Evolutionary conservation across 306 rosid species (phyloP), one percentile per base, ranked within the genome.

Genomic region (Sicyos baderoa): DNA sequence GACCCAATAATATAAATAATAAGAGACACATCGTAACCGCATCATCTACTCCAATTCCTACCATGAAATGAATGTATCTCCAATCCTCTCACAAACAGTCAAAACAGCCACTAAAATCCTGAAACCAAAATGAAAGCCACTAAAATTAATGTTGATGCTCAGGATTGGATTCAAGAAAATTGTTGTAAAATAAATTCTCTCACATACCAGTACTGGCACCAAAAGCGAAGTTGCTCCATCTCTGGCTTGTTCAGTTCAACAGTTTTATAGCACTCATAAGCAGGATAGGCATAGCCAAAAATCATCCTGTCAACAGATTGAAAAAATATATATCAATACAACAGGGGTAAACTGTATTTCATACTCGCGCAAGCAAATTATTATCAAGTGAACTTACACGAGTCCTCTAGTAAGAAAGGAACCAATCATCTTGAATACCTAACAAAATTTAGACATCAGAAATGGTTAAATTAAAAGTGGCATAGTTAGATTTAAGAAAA

Each of bases 51-150:
- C 71, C 72, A 75, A 70, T 59, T 56, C 65, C 32, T 77, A 88
- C 97, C 97, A 91, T 66, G 97, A 91, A 75, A 91, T 73, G 76
- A 91, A 91, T 50, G 91, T 68, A 75, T 91, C 97, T 37, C 93
- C 89, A 68, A 88, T 76, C 73, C 93, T 84, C 84, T 91, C 96
- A 29, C 84, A 82, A 29, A 88, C 88, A 13, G 96, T 88, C 86
- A 91, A 79, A 80, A 85, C 72, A 75, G 96, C 97, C 51, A 91
- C 96, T 89, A 91, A 81, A 80, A 91, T 88, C 97, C 97, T 91
- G 86, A 75, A 76, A 75, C 22, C 73, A 59, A 37, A 51, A 23
- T 63, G 65, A 66, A 52, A 70, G 29, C 21, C 9, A 27, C 42
- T 35, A 35, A 35, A 35, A 70, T 70, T 16, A n/a, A n/a, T 5